phyloP scores from a whole-genome alignment of 805 yeast species.

The Ogataea philodendri region DNA sequence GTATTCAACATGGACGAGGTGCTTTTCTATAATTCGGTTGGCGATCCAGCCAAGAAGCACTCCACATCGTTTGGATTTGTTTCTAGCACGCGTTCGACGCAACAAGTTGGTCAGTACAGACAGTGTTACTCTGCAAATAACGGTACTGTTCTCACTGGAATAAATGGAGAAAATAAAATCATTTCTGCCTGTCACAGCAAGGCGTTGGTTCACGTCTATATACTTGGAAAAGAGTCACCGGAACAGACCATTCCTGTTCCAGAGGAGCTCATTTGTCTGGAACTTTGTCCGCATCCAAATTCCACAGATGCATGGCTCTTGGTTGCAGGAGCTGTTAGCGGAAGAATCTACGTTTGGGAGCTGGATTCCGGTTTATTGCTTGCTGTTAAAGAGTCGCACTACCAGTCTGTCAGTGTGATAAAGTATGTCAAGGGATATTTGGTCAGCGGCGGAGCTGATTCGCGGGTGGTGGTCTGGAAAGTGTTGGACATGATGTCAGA shows the following conservation, averaged over 20 bases:
- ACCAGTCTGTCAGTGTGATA: slow-evolving; percentile 66
- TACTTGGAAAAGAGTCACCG: slow-evolving; percentile 65
- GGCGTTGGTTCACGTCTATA: slow-evolving; percentile 72
- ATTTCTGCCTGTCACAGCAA: slow-evolving; percentile 67
- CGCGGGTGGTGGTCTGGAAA: slow-evolving; percentile 75
- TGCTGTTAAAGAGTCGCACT: slow-evolving; percentile 76
- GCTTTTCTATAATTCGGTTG: slow-evolving; percentile 45
- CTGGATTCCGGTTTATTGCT: slow-evolving; percentile 70
- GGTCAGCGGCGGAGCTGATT: slow-evolving; percentile 77
- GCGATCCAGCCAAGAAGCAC: slow-evolving; percentile 39
- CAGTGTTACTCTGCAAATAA: slow-evolving; percentile 47
- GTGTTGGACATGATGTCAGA: slow-evolving; percentile 53
- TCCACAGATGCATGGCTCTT: slow-evolving; percentile 46
- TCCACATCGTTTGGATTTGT: slow-evolving; percentile 37
- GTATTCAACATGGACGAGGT: slow-evolving; percentile 46
- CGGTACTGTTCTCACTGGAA: slow-evolving; percentile 48
- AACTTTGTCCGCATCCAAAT: slow-evolving; percentile 39
- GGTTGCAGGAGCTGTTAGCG: slow-evolving; percentile 72
- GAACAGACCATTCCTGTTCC: slow-evolving; percentile 85
- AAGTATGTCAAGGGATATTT: slow-evolving; percentile 64
- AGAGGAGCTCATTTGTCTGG: slow-evolving; percentile 63
- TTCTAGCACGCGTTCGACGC: slow-evolving; percentile 46
- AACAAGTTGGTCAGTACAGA: slow-evolving; percentile 49
- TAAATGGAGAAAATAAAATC: slow-evolving; percentile 48
- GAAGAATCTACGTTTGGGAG: slow-evolving; percentile 85